Evolutionary conservation across 805 yeast species (phyloP).

Genomic region (Wickerhamomyces bovis): DNA sequence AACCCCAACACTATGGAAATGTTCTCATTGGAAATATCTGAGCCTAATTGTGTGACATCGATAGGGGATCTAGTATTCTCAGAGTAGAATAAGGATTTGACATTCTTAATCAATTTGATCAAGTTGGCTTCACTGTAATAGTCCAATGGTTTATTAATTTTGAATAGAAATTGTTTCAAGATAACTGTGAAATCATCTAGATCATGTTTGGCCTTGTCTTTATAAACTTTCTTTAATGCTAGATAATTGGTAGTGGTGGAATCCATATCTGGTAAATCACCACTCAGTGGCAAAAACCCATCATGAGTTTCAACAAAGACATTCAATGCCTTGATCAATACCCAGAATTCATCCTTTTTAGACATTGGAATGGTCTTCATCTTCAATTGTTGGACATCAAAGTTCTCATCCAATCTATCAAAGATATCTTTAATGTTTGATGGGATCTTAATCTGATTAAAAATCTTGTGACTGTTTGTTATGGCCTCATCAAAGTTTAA

Average conservation of each 20-base stretch:
- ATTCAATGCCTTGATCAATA: constrained; percentile 47
- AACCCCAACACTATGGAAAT: not conserved
- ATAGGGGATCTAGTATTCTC: not conserved
- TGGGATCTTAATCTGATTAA: constrained; percentile 30
- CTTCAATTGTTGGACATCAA: not conserved
- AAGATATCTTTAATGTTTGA: constrained; percentile 23
- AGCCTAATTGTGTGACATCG: not conserved
- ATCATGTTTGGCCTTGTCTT: constrained; percentile 49
- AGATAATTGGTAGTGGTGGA: constrained; percentile 63
- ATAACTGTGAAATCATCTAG: constrained; percentile 31
- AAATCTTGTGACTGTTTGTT: constrained; percentile 37
- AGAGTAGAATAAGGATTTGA: constrained; percentile 34
- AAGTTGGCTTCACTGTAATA: not conserved
- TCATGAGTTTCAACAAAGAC: constrained; percentile 37
- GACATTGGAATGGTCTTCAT: not conserved
- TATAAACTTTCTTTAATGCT: constrained; percentile 50
- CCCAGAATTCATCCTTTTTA: constrained; percentile 49
- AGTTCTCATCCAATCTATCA: constrained; percentile 12
- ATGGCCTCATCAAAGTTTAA: constrained; percentile 48
- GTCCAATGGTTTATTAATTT: constrained; percentile 21
- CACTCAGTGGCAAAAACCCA: constrained; percentile 59
- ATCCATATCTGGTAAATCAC: constrained; percentile 84
- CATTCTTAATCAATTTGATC: constrained; percentile 38
- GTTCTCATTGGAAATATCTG: constrained; percentile 1
- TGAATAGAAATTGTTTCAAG: constrained; percentile 26